phyloP scores from a whole-genome alignment of 148 eudicot genomes.

The Limonium bicolor region DNA sequence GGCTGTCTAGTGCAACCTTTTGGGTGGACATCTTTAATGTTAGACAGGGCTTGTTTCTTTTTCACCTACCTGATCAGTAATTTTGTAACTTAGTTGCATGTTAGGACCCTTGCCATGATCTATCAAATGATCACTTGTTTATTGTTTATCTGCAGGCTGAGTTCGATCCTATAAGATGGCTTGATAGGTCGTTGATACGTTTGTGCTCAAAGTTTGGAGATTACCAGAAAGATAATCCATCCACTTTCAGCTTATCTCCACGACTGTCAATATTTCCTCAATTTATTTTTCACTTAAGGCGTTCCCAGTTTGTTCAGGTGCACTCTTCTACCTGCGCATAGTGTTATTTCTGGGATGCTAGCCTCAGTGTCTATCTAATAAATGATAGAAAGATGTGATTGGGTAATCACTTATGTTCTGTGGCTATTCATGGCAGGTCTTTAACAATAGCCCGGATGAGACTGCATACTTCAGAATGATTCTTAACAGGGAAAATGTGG shows the following conservation, averaged over 20 bases:
- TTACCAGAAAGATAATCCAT: conserved; percentile 67
- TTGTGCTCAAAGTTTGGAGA: conserved; percentile 84
- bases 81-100: no score
- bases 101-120: no score
- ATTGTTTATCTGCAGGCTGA: conserved; percentile 54
- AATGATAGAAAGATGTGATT: neutral
- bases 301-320: conserved; percentile 98
- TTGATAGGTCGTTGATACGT: conserved; percentile 80
- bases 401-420: neutral
- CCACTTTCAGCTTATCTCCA: conserved; percentile 79
- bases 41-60: no score
- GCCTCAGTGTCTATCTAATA: neutral
- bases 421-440: conserved; percentile 32
- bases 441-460: conserved; percentile 97
- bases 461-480: conserved; percentile 96
- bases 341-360: neutral
- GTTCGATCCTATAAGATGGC: conserved; percentile 95
- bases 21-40: no score
- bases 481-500: conserved; percentile 84
- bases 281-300: conserved; percentile 73
- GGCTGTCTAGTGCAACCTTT: no score
- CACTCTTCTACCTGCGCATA: neutral
- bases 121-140: neutral
- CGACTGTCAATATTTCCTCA: conserved; percentile 90
- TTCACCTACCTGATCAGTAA: no score